A percentile compares a stretch with the other conserved stretches of the same genome.
Evolutionary conservation across 1,284 basidiomycete genomes (phyloP).

Genomic region (Trichosporon inkin): DNA sequence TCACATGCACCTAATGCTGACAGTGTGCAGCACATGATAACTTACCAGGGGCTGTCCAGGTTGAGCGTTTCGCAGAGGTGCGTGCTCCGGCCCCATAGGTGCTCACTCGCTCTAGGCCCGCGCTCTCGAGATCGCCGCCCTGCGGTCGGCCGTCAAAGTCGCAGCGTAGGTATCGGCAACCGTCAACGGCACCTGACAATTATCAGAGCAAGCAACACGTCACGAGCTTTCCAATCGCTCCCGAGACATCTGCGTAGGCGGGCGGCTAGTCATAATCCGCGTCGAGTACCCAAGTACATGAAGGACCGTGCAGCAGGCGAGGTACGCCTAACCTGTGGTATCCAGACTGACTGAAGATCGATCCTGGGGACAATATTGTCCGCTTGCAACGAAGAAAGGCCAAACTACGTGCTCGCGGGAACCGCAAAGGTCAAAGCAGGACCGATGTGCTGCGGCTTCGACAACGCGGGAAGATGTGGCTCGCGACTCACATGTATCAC

Average conservation of each 20-base stretch:
- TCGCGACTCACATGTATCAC: conserved; percentile 91
- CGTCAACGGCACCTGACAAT: conserved; percentile 26
- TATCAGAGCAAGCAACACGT: conserved; percentile 57
- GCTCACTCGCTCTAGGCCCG: conserved; percentile 58
- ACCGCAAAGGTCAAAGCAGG: conserved; percentile 31
- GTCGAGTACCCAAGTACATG: conserved; percentile 75
- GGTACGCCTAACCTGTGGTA: conserved; percentile 52
- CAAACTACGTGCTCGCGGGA: conserved; percentile 34
- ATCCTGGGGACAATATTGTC: conserved; percentile 61
- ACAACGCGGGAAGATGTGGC: conserved; percentile 65
- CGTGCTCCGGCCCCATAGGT: conserved; percentile 16
- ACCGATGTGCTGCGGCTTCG: conserved; percentile 36
- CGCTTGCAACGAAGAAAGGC: conserved; percentile 53
- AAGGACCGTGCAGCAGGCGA: conserved; percentile 74
- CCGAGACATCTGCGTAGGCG: conserved; percentile 81
- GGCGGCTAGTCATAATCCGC: conserved; percentile 86
- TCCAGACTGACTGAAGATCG: conserved; percentile 61
- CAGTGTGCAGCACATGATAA: conserved; percentile 55
- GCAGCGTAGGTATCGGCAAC: conserved; percentile 57
- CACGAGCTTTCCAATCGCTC: conserved; percentile 82
- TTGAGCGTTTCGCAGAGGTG: conserved; percentile 82
- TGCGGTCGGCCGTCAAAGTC: conserved; percentile 75
- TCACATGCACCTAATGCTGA: conserved; percentile 4
- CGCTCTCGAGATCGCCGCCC: conserved; percentile 78
- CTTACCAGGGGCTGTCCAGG: conserved; percentile 70